phyloP scores from a whole-genome alignment of 371 early-diverging fungal species.

The Entomophthora muscae region DNA sequence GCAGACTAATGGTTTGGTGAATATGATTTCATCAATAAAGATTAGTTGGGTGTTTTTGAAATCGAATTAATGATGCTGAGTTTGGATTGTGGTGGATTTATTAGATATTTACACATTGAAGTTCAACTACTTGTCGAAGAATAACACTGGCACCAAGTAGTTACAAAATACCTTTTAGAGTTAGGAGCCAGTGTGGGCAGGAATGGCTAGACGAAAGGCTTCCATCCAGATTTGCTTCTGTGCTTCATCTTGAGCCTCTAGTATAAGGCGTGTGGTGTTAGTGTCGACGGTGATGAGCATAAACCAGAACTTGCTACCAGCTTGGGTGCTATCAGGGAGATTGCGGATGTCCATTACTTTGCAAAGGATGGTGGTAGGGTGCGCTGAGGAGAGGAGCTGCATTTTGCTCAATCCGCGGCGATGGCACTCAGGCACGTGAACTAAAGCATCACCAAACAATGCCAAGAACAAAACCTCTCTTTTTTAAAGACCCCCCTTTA shows the following conservation, averaged over 20 bases:
- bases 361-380: not conserved
- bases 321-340: not conserved
- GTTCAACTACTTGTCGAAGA: too few relatives aligned
- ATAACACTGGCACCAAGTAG: too few relatives aligned
- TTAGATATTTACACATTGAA: too few relatives aligned
- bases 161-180: too few relatives aligned
- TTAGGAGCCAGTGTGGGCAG: conserved; percentile 1
- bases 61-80: too few relatives aligned
- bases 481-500: not conserved
- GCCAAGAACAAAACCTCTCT: not conserved
- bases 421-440: not conserved
- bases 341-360: not conserved
- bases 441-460: not conserved
- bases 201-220: not conserved
- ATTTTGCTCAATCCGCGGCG: not conserved
- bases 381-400: not conserved
- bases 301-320: not conserved
- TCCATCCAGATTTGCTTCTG: not conserved
- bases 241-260: not conserved
- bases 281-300: not conserved
- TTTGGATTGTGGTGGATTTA: too few relatives aligned
- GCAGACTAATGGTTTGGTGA: too few relatives aligned
- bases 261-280: not conserved
- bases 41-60: too few relatives aligned
- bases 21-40: too few relatives aligned